Evolutionary conservation across 2,329 filamentous ascomycete species (phyloP), one percentile per base, ranked within the genome.

Genomic region (Volutella citrinella): DNA sequence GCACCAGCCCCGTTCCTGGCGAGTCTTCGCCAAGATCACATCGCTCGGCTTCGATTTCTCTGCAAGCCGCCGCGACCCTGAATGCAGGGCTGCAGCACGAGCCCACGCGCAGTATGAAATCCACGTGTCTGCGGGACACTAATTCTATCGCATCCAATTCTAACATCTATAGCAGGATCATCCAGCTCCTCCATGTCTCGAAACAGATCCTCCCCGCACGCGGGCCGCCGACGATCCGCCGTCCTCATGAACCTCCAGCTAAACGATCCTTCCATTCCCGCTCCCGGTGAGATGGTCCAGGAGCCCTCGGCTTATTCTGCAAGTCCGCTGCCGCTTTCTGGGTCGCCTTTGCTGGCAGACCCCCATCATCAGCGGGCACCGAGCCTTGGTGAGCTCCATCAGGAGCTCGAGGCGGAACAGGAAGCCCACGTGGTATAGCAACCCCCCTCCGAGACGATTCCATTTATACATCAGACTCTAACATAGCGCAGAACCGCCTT

Each of bases 331-430:
- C 63, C 64, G n/a, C 44, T 73, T 5, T 60, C 72, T 38, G 53
- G 66, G 36, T 76, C 73, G 9, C 70, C 74, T 7, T 57, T 68
- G 31, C 52, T 63, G 34, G 57, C 55, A 20, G 77, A 80, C 46
- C 75, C 79, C 12, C 73, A 78, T 47, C 82, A 85, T 52, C 75
- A 78, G 46, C 72, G 84, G 30, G 66, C 81, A 1, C 83, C 83
- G 4, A 88, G 84, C 55, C 60, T 89, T 42, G 84, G 84, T 13
- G 84, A 88, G 59, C 74, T 89, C 25, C 84, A 89, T 48, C 84
- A 89, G 55, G 82, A 88, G 60, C 69, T 89, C 3, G 84, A 89
- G 59, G 83, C 80, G 33, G 84, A 89, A 62, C 84, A 88, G 56
- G 84, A 89, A 54, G 82, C 79, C 16, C 84, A 88, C 61, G 84